A percentile compares a stretch with the other conserved stretches of the same genome.
Evolutionary conservation across 768 basidiomycete species (phyloP).

Genomic region (Amanita muscaria): DNA sequence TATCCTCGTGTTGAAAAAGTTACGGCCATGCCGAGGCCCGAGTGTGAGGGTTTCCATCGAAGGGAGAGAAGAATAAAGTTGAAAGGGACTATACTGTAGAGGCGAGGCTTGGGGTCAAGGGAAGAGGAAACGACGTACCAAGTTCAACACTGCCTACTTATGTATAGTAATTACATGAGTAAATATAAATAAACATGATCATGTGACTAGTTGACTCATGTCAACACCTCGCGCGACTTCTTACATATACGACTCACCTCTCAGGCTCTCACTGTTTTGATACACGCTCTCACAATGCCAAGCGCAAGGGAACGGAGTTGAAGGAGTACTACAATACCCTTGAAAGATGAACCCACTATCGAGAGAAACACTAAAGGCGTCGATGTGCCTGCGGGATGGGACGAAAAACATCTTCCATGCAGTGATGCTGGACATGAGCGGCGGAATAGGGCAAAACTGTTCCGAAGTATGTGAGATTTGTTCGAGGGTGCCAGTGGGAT

Average conservation of each 20-base stretch:
- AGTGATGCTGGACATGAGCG: constrained; percentile 49
- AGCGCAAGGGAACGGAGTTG: not conserved
- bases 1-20: constrained; percentile 74
- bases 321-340: constrained; percentile 12
- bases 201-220: too few species aligned
- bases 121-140: too few species aligned
- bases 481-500: constrained; percentile 5
- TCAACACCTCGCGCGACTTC: too few species aligned
- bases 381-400: constrained; percentile 48
- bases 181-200: too few species aligned
- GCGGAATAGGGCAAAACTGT: constrained; percentile 45
- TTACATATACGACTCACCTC: too few species aligned
- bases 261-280: too few species aligned
- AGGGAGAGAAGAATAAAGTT: too few species aligned
- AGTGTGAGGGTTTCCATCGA: too few species aligned
- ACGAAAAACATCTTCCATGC: constrained; percentile 46
- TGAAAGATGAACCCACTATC: constrained; percentile 17
- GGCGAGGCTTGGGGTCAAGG: too few species aligned
- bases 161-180: too few species aligned
- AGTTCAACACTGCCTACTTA: too few species aligned
- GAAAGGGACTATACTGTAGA: too few species aligned
- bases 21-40: constrained; percentile 56
- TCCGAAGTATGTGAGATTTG: constrained; percentile 32
- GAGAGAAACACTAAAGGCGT: constrained; percentile 41
- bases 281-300: not conserved